Conservation (phyloP, 2,329 filamentous ascomycete genomes). For the Hypoxylon sp. region DNA sequence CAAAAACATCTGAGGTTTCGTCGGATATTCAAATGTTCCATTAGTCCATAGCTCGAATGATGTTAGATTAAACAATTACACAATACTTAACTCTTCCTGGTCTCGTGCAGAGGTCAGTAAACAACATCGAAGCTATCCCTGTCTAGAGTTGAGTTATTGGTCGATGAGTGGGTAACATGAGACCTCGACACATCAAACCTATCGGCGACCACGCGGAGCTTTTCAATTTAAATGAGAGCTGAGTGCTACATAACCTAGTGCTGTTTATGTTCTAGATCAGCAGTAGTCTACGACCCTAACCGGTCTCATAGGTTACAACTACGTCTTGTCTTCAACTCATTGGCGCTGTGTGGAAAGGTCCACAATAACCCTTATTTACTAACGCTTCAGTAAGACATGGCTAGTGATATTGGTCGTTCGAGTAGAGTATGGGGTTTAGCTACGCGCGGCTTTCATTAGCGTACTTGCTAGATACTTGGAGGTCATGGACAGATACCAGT, state of each 20-base stretch:
- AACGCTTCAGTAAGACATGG: background rate
- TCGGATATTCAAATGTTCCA: background rate
- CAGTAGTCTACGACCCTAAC: background rate
- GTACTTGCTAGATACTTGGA: background rate
- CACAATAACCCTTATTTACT: background rate
- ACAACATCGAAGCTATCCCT: background rate
- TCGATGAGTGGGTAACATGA: background rate
- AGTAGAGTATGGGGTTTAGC: background rate
- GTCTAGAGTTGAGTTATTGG: background rate
- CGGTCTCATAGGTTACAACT: background rate
- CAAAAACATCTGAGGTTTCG: background rate
- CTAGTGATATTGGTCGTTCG: background rate
- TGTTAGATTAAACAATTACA: background rate
- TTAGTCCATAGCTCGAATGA: background rate
- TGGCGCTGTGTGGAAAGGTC: background rate
- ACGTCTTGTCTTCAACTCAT: background rate
- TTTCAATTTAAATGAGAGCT: background rate
- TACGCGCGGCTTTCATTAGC: background rate
- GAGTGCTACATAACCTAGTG: background rate
- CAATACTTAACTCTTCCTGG: background rate
- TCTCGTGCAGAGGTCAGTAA: background rate
- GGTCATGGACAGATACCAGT: background rate
- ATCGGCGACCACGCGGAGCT: background rate
- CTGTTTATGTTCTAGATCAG: conserved; percentile 1
- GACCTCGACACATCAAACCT: background rate